A percentile compares a stretch with the other conserved stretches of the same genome.
These are phyloP conservation scores for Neurospora discreta DNA, from an alignment of 495 filamentous ascomycete genomes.

Conservation along the genomic window DNA sequence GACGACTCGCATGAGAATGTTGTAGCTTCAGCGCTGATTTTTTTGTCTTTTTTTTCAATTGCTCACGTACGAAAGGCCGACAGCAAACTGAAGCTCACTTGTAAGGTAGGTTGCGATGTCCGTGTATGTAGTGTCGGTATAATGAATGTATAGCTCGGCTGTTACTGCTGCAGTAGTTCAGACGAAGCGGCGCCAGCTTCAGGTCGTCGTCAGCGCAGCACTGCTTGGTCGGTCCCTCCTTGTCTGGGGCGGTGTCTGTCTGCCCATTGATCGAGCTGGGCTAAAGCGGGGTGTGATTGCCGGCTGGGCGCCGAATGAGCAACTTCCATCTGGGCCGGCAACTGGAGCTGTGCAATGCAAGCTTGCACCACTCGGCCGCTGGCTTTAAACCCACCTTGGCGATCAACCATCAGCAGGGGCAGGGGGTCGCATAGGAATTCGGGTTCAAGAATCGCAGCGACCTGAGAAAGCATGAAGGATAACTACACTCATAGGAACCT, in stretches of 20 bases:
- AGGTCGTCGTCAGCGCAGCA: not conserved
- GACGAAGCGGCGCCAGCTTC: not conserved
- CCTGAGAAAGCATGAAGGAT: not conserved
- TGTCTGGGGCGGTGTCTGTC: not conserved
- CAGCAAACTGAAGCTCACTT: not conserved
- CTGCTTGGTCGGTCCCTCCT: not conserved
- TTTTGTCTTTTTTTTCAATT: not conserved
- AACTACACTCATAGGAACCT: not conserved
- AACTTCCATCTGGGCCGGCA: not conserved
- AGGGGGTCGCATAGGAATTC: not conserved
- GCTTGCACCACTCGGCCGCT: not conserved
- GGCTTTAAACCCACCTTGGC: not conserved
- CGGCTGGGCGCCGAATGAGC: not conserved
- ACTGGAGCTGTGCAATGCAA: not conserved
- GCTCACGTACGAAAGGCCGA: not conserved
- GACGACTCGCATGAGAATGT: not conserved
- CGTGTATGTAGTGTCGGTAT: not conserved
- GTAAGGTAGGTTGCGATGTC: too few species aligned
- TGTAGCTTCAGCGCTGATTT: not conserved
- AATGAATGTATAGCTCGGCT: not conserved
- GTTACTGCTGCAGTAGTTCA: not conserved
- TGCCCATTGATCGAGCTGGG: not conserved
- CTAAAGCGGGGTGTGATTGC: not conserved
- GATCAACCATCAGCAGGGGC: not conserved
- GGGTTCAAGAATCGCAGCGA: not conserved